Conservation (phyloP, 1,284 basidiomycete genomes). For the Pascua sp. region DNA sequence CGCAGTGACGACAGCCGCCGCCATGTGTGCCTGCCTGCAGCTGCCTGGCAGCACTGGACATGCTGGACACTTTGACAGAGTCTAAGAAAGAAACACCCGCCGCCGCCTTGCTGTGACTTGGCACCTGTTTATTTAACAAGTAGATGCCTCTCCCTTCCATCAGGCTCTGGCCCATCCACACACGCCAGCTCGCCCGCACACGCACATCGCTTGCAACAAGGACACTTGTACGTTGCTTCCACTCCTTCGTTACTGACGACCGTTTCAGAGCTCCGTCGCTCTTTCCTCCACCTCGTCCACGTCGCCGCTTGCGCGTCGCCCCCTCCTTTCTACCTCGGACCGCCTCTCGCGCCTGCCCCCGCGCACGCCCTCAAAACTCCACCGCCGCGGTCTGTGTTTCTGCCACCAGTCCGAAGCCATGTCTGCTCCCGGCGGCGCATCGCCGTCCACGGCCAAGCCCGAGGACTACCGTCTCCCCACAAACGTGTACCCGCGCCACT, state of each 20-base stretch:
- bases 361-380: not conserved
- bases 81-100: not conserved
- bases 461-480: constrained; percentile 68
- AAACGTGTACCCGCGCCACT: constrained; percentile 63
- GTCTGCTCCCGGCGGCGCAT: constrained; percentile 21
- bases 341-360: not conserved
- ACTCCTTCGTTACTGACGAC: no score
- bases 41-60: no score
- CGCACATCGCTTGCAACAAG: no score
- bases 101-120: not conserved
- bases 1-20: not conserved
- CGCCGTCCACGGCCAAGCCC: constrained; percentile 12
- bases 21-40: not conserved
- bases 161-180: constrained; percentile 6
- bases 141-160: not conserved
- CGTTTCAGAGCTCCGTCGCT: not conserved
- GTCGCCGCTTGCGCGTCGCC: not conserved
- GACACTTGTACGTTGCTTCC: no score
- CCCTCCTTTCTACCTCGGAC: not conserved
- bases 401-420: constrained; percentile 21
- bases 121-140: not conserved
- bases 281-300: not conserved
- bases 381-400: constrained; percentile 15
- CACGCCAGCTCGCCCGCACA: not conserved
- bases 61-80: not conserved